Evolutionary conservation across 2,329 filamentous ascomycete genomes (phyloP).

Genomic region (Capronia americana): DNA sequence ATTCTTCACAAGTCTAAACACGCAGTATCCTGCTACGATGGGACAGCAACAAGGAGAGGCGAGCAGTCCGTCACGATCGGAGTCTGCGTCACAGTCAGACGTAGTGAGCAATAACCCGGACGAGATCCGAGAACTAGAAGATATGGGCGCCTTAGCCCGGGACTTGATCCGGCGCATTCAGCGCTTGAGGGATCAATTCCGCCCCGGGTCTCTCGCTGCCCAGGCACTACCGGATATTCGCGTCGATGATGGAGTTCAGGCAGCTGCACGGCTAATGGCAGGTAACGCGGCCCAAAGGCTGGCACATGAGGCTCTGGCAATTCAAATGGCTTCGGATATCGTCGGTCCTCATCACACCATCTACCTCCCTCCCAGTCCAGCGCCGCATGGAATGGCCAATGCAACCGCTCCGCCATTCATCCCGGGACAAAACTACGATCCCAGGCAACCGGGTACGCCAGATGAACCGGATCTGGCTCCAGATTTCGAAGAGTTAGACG

Average conservation of each 20-base stretch:
- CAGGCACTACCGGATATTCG: conserved; percentile 38
- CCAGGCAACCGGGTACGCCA: not conserved
- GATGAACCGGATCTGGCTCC: not conserved
- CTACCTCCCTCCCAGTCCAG: not conserved
- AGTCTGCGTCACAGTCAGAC: not conserved
- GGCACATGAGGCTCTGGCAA: not conserved
- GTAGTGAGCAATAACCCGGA: conserved; percentile 8
- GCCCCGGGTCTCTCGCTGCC: conserved; percentile 37
- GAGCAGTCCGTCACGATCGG: not conserved
- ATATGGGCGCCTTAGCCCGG: conserved; percentile 36
- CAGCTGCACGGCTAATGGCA: conserved; percentile 2
- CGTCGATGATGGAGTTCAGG: conserved; percentile 28
- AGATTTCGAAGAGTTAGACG: conserved; percentile 5
- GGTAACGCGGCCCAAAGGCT: not conserved
- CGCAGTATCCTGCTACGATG: conserved; percentile 16
- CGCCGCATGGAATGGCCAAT: not conserved
- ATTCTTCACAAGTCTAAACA: conserved; percentile 33
- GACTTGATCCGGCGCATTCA: conserved; percentile 38
- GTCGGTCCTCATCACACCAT: not conserved
- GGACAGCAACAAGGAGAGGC: conserved; percentile 9
- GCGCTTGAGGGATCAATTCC: conserved; percentile 37
- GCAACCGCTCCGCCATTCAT: not conserved
- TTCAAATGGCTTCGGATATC: conserved; percentile 4
- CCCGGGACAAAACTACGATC: not conserved
- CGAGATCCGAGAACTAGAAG: conserved; percentile 37